phyloP scores from a whole-genome alignment of 1,284 basidiomycete species.

The Heterobasidion parviporum region DNA sequence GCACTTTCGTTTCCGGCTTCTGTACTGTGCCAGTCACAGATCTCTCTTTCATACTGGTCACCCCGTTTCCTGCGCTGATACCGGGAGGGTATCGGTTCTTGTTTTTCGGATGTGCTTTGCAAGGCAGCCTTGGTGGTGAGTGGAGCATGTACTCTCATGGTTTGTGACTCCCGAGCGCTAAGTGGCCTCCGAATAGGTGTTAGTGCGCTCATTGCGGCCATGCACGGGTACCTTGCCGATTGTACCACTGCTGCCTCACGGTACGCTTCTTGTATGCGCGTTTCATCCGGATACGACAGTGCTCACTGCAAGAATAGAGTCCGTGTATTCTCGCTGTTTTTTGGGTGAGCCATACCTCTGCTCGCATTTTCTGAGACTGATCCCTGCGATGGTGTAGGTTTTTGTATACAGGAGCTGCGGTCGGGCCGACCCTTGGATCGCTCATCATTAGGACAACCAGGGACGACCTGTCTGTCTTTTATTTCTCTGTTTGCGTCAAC shows the following conservation, averaged over 20 bases:
- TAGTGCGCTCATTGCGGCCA: constrained; percentile 33
- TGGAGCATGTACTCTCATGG: constrained; percentile 2
- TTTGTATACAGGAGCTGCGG: constrained; percentile 55
- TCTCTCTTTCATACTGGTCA: constrained; percentile 58
- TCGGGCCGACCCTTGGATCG: constrained; percentile 69
- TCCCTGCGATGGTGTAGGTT: constrained; percentile 14
- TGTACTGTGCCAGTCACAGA: constrained; percentile 63
- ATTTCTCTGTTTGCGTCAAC: constrained; percentile 45
- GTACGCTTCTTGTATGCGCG: constrained; percentile 16
- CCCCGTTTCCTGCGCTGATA: constrained; percentile 46
- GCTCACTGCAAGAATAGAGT: too few relatives aligned
- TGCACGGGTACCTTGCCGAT: constrained; percentile 61
- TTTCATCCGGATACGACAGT: not conserved
- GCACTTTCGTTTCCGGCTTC: constrained; percentile 54
- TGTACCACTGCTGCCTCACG: constrained; percentile 39
- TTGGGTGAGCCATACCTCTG: constrained; percentile 41
- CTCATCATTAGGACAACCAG: constrained; percentile 55
- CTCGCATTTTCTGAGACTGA: constrained; percentile 42
- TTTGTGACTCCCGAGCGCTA: not conserved
- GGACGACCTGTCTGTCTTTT: constrained; percentile 63
- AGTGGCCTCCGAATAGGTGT: not conserved
- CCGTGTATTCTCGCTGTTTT: not conserved
- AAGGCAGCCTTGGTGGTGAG: constrained; percentile 74
- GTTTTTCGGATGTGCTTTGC: constrained; percentile 61
- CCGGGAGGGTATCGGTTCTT: constrained; percentile 83